Conservation (phyloP, 257 asterid species). For the Phtheirospermum japonicum region DNA sequence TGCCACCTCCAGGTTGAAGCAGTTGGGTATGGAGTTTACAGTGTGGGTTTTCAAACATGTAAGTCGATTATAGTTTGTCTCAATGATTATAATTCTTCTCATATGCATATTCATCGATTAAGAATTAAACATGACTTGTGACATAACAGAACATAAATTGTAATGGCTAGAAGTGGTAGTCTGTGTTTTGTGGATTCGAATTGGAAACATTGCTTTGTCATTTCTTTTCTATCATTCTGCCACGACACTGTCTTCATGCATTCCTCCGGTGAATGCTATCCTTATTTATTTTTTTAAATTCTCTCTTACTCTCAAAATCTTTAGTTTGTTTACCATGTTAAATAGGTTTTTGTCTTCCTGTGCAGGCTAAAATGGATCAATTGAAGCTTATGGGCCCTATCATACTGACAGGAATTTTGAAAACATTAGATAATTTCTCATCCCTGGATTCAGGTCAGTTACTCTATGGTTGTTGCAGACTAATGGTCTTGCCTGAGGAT, state of each 20-base stretch:
- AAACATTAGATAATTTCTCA: slow-evolving; percentile 68
- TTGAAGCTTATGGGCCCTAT: slow-evolving; percentile 95
- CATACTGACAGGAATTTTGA: slow-evolving; percentile 70
- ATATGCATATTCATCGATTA: slow-evolving; percentile 18
- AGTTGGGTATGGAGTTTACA: slow-evolving; percentile 95
- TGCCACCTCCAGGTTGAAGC: slow-evolving; percentile 91
- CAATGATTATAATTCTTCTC: slow-evolving; percentile 19
- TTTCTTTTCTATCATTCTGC: not conserved
- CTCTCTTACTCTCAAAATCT: not conserved
- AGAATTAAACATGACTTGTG: slow-evolving; percentile 8
- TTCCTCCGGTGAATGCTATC: slow-evolving; percentile 23
- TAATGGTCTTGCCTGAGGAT: slow-evolving; percentile 22
- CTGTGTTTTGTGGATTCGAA: slow-evolving; percentile 17
- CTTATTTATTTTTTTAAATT: not conserved
- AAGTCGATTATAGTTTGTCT: slow-evolving; percentile 33
- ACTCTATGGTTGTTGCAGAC: slow-evolving; percentile 31
- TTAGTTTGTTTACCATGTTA: no score
- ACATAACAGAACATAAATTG: slow-evolving; percentile 1
- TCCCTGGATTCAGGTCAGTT: slow-evolving; percentile 63
- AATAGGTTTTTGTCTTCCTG: no score
- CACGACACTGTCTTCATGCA: not conserved
- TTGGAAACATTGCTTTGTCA: slow-evolving; percentile 11
- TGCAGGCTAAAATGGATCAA: slow-evolving; percentile 84
- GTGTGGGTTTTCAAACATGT: slow-evolving; percentile 99
- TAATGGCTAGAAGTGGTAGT: not conserved